Percentiles rank a stretch among this genome's conserved stretches.
Conservation (phyloP, 164 flowering plant genomes). For the Chloranthus sessilifolius region DNA sequence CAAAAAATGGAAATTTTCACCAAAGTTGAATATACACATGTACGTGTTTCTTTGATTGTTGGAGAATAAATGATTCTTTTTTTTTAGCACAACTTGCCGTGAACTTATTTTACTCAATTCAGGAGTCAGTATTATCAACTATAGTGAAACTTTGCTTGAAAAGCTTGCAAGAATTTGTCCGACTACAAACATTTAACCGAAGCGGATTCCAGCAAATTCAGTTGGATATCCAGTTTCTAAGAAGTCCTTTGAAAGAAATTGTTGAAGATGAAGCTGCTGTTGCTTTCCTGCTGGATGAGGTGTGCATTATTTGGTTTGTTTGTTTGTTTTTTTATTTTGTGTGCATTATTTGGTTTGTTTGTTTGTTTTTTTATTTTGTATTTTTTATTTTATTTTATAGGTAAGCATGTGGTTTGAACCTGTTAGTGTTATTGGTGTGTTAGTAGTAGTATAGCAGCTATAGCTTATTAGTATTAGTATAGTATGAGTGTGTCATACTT, state of each 20-base stretch:
- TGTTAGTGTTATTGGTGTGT: no score
- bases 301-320: slow-evolving; percentile 8
- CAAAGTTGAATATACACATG: slow-evolving; percentile 91
- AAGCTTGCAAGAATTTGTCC: slow-evolving; percentile 88
- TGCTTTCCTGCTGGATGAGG: slow-evolving; percentile 96
- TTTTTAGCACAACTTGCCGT: no score
- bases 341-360: background rate
- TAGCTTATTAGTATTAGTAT: no score
- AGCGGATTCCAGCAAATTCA: slow-evolving; percentile 99
- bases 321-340: background rate
- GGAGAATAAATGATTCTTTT: no score
- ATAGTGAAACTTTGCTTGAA: slow-evolving; percentile 80
- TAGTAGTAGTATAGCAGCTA: no score
- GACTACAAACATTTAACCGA: slow-evolving; percentile 89
- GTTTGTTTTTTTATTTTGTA: background rate
- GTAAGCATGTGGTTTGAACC: no score
- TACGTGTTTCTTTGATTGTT: slow-evolving; percentile 11
- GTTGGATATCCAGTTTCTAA: slow-evolving; percentile 85
- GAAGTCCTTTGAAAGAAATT: slow-evolving; percentile 58
- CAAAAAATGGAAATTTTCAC: slow-evolving; percentile 97
- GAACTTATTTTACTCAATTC: slow-evolving; percentile 23
- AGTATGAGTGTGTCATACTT: no score
- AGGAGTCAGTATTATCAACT: slow-evolving; percentile 81
- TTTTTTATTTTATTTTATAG: background rate
- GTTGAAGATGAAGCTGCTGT: slow-evolving; percentile 86